Conservation (phyloP, 352 stramenopile species). For the Phytophthora pistaciae region DNA sequence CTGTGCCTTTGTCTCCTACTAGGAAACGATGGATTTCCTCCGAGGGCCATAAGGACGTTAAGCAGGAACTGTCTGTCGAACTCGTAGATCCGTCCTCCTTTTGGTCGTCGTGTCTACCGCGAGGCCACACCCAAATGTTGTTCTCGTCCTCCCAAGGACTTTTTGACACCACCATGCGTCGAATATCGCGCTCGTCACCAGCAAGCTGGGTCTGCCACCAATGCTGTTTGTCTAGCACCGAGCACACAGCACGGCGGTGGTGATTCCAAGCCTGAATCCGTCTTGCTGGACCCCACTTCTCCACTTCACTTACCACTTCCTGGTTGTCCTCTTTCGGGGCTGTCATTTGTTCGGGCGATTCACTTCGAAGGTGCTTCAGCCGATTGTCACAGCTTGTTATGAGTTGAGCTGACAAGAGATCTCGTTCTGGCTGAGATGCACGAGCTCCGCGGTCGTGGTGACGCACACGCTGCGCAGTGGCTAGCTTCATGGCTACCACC, state of each 20-base stretch:
- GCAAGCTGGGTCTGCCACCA: conserved; percentile 69
- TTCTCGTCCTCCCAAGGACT: conserved; percentile 62
- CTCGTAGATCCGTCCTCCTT: conserved; percentile 1
- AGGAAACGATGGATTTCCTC: conserved; percentile 53
- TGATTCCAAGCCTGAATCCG: conserved; percentile 47
- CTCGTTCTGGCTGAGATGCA: conserved; percentile 12
- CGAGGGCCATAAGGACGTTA: conserved; percentile 18
- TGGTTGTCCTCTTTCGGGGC: conserved; percentile 15
- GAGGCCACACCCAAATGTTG: conserved; percentile 61
- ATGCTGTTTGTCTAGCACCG: conserved; percentile 41
- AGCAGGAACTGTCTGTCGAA: neutral
- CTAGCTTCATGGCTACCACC: conserved; percentile 41
- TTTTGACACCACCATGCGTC: conserved; percentile 35
- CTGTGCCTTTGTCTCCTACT: conserved; percentile 13
- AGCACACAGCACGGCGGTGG: conserved; percentile 44
- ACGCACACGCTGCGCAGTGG: conserved; percentile 33
- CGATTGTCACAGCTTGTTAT: conserved; percentile 55
- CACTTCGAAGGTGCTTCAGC: conserved; percentile 38
- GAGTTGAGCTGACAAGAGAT: conserved; percentile 36
- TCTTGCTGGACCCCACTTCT: conserved; percentile 25
- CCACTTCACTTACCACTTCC: conserved; percentile 3
- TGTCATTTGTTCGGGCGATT: conserved; percentile 30
- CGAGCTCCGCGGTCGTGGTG: conserved; percentile 24
- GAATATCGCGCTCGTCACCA: conserved; percentile 58
- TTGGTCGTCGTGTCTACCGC: conserved; percentile 11